A percentile compares a stretch with the other conserved stretches of the same genome.
Evolutionary conservation across 805 yeast genomes (phyloP).

Genomic region (Candida methanosorbosa): DNA sequence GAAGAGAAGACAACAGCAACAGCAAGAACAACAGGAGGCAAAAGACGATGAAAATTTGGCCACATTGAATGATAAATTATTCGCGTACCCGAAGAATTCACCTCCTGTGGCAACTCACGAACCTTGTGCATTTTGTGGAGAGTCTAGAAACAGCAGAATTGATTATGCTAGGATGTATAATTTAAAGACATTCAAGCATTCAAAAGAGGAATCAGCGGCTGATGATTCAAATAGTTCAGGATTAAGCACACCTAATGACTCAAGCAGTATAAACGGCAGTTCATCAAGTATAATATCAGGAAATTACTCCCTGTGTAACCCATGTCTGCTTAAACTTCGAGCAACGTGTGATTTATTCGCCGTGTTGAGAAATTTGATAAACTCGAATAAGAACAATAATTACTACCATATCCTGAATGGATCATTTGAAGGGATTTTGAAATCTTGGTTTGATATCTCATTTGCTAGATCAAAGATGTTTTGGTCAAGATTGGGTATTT

Average conservation of each 20-base stretch:
- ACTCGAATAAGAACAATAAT: constrained; percentile 28
- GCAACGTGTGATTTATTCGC: constrained; percentile 79
- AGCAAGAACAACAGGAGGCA: constrained; percentile 16
- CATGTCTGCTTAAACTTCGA: constrained; percentile 72
- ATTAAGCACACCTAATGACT: not conserved
- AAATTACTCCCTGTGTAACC: constrained; percentile 70
- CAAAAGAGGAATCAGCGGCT: not conserved
- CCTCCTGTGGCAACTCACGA: constrained; percentile 70
- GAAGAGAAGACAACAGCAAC: constrained; percentile 22
- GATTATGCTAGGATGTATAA: constrained; percentile 74
- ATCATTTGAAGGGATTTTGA: constrained; percentile 5
- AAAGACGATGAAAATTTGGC: constrained; percentile 9
- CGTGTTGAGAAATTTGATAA: constrained; percentile 53
- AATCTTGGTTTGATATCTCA: constrained; percentile 57
- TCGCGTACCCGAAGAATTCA: constrained; percentile 34
- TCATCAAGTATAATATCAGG: constrained; percentile 23
- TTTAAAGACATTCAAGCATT: constrained; percentile 34
- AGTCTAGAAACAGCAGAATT: constrained; percentile 55
- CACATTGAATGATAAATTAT: constrained; percentile 26
- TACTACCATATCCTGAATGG: not conserved
- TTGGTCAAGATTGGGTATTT: constrained; percentile 78
- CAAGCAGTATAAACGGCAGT: constrained; percentile 2
- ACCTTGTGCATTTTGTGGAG: constrained; percentile 83
- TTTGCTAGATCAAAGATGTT: constrained; percentile 65
- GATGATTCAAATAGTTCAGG: not conserved